These are phyloP conservation scores for Isatis tinctoria DNA, from an alignment of 345 rosid genomes.

Conservation along the genomic window DNA sequence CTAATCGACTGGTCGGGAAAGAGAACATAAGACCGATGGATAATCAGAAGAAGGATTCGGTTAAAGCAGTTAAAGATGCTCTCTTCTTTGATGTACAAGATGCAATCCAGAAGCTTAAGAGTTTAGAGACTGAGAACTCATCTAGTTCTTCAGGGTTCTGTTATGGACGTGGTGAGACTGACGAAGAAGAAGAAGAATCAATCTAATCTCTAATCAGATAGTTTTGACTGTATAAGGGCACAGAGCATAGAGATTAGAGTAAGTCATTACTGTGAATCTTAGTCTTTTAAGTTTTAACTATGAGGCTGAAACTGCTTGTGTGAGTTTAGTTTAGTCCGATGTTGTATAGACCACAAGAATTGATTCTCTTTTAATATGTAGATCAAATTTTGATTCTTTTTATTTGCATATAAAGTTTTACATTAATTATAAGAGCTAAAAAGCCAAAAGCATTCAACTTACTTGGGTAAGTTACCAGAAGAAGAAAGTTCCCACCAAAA, in stretches of 20 bases:
- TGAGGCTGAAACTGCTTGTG: conserved; percentile 5
- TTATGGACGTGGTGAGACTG: conserved; percentile 24
- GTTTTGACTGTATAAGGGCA: conserved; percentile 2
- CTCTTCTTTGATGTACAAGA: conserved; percentile 50
- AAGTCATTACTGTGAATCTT: conserved; percentile 6
- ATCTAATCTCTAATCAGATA: conserved; percentile 9
- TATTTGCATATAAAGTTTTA: not conserved
- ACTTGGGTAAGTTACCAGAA: conserved; percentile 2
- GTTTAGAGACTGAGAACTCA: conserved; percentile 28
- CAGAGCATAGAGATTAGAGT: conserved; percentile 1
- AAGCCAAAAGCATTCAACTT: conserved; percentile 18
- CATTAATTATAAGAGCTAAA: not conserved
- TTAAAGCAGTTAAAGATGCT: conserved; percentile 53
- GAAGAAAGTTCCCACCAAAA: too few relatives aligned
- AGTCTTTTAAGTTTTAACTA: conserved; percentile 20
- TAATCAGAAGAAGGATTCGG: conserved; percentile 34
- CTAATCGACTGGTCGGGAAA: conserved; percentile 32
- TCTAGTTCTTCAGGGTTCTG: conserved; percentile 38
- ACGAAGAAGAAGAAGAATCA: conserved; percentile 38
- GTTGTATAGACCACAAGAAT: conserved; percentile 2
- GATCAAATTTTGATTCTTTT: not conserved
- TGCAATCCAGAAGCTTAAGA: conserved; percentile 57
- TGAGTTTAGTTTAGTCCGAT: not conserved
- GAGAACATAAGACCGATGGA: conserved; percentile 37
- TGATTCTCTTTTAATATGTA: not conserved